Base-by-base conservation (phyloP, 2,329 filamentous ascomycete genomes). In the Didymella pomorum region DNA sequence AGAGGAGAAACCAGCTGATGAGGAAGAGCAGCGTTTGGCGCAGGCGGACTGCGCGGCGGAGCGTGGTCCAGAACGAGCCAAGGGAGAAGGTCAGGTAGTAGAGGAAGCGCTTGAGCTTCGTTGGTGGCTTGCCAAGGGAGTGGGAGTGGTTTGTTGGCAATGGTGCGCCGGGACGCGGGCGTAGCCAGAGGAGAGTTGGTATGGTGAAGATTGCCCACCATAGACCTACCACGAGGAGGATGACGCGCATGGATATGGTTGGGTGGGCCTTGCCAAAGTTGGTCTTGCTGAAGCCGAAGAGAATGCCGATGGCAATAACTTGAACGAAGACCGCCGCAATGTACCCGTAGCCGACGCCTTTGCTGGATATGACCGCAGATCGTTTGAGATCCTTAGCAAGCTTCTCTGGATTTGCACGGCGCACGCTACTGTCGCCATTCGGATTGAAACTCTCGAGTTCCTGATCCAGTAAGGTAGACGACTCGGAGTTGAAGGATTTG, bases 121-220 rank as follows among this genome's bases (percentile, higher is more conserved):
- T 58, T 5, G 58, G 46, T 21, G 49, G 39, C 16, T 31, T 69
- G 60, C 31, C 52, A 52, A 45, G 56, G 56, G 35, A 53, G 62
- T 52, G 53, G 60, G 28, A 47, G 71, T 66, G 58, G 20, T 52
- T 73, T 26, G 54, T 71, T 35, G 69, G 63, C 9, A 97, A 78
- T 0, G 93, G 91, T n/a, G 93, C 92, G 0, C 93, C 94, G 0
- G 93, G 93, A 45, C 93, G 85, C 8, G 91, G 87, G 10, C 92
- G 88, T 20, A 97, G 82, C 90, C 92, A 97, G 66, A 95, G 78
- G 5, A 90, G 88, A 0, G 92, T 89, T 0, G 93, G 94, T 51
- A 97, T 87, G 2, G 91, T 93, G 71, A 97, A 96, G 5, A 89
- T 54, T 20, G 91, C 87, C 94, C 94, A 97, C 92, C 93, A 98